Evolutionary conservation across 306 rosid species (phyloP).

Genomic region (Quercus engelmannii): DNA sequence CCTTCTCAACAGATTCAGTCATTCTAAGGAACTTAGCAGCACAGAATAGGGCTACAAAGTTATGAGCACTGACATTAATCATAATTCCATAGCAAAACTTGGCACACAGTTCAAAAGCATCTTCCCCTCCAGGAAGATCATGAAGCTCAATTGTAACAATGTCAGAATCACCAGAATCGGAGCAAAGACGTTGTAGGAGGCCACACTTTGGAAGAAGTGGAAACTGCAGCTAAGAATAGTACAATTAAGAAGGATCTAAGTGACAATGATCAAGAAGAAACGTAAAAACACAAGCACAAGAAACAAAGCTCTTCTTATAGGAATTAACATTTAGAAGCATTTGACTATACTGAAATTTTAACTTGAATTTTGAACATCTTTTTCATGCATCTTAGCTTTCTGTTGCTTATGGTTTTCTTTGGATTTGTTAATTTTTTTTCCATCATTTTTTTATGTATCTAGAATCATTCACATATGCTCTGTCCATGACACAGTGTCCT

Average conservation of each 20-base stretch:
- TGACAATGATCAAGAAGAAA: background rate
- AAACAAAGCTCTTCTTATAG: background rate
- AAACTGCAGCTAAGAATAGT: conserved; percentile 61
- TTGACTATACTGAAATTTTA: no score
- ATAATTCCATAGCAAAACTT: conserved; percentile 91
- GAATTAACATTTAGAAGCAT: background rate
- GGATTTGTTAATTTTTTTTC: no score
- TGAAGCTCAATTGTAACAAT: conserved; percentile 59
- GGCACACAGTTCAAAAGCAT: conserved; percentile 81
- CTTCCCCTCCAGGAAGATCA: conserved; percentile 84
- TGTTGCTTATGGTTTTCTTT: no score
- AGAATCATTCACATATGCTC: no score
- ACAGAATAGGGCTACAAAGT: conserved; percentile 66
- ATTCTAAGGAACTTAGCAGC: conserved; percentile 84
- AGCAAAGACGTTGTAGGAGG: conserved; percentile 71
- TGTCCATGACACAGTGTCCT: no score
- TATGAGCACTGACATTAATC: conserved; percentile 80
- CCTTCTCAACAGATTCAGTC: conserved; percentile 69
- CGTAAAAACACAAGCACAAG: background rate
- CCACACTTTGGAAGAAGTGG: conserved; percentile 75
- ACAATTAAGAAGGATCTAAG: conserved; percentile 30
- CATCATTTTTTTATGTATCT: no score
- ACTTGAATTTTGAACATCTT: no score
- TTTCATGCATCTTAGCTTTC: no score
- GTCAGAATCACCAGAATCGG: conserved; percentile 44